These are phyloP conservation scores for Chaetomium sp. DNA, from an alignment of 2,329 filamentous ascomycete genomes.

Conservation along the genomic window DNA sequence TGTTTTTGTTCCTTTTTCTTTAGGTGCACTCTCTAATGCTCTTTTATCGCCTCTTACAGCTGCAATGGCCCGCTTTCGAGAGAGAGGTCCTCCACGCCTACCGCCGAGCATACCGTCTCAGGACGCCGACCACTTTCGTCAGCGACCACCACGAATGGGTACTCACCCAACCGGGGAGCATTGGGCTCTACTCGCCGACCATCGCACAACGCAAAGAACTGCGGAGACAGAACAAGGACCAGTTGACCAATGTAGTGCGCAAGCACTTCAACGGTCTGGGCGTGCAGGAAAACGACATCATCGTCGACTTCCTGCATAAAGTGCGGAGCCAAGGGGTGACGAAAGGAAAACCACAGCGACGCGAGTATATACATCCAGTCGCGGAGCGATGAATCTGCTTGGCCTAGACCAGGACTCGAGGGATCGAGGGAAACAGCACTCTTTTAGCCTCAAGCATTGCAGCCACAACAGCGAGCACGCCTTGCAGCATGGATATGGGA, in stretches of 20 bases:
- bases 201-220: slow-evolving; percentile 68
- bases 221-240: slow-evolving; percentile 69
- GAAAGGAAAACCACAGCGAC: slow-evolving; percentile 41
- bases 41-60: slow-evolving; percentile 40
- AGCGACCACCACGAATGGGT: slow-evolving; percentile 64
- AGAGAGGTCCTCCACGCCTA: slow-evolving; percentile 71
- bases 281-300: slow-evolving; percentile 79
- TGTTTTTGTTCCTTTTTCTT: slow-evolving; percentile 25
- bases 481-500: background rate
- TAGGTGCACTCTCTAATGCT: slow-evolving; percentile 7
- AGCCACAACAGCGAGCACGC: background rate
- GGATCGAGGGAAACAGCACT: slow-evolving; percentile 17
- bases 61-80: slow-evolving; percentile 70
- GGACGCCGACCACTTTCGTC: slow-evolving; percentile 70
- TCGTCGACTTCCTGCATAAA: slow-evolving; percentile 77
- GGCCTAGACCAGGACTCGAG: too few species aligned
- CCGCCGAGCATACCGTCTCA: slow-evolving; percentile 71
- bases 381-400: slow-evolving; percentile 23
- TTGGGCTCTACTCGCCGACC: slow-evolving; percentile 73
- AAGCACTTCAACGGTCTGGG: slow-evolving; percentile 83
- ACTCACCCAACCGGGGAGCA: slow-evolving; percentile 61
- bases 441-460: background rate
- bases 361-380: slow-evolving; percentile 29
- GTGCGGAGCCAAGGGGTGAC: slow-evolving; percentile 58
- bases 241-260: slow-evolving; percentile 70